Base-by-base conservation (phyloP, 345 rosid genomes). In the Sisymbrium altissimum region DNA sequence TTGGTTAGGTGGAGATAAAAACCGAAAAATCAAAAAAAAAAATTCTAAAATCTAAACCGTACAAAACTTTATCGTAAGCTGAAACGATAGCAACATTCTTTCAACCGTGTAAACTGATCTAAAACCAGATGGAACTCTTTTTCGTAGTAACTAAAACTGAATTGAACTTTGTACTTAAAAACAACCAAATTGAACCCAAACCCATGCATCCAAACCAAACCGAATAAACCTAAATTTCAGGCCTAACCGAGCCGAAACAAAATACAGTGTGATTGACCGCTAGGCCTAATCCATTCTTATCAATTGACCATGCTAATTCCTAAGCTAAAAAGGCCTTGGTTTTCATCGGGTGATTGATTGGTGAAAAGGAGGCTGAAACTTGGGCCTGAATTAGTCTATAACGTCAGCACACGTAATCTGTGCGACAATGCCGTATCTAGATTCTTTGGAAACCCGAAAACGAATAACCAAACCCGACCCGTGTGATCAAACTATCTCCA, bases 341-440 rank as follows among this genome's bases (percentile, higher is more conserved):
- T 9, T 0, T 19, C 29, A 19, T 46, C 25, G 25, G 2, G n/a
- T n/a, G n/a, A n/a, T 17, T 48, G 53, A 1, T 18, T 18, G 2
- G 4, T 53, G 0, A 3, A 27, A 56, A 35, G 74, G n/a, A 35
- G 75, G 67, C 59, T 71, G 23, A 4, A 13, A 32, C 25, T 0
- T 70, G 74, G 66, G 46, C 57, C 23, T 14, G 0, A 19, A 14
- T 32, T 15, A 3, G 10, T 3, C 12, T 3, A 27, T 72, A 54
- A 62, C 27, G 69, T 64, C 64, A 73, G 64, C 56, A 21, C 5
- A 45, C 23, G 45, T 69, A 29, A 27, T 66, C 70, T 36, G 40
- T 9, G 40, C 0, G 40, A 36, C 12, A 5, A 32, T 39, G 59
- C 12, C 58, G 27, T 58, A 38, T 27, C 14, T 40, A 32, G 39